Conservation (phyloP, 2,329 filamentous ascomycete species). For the Emergomyces pasteurianus region DNA sequence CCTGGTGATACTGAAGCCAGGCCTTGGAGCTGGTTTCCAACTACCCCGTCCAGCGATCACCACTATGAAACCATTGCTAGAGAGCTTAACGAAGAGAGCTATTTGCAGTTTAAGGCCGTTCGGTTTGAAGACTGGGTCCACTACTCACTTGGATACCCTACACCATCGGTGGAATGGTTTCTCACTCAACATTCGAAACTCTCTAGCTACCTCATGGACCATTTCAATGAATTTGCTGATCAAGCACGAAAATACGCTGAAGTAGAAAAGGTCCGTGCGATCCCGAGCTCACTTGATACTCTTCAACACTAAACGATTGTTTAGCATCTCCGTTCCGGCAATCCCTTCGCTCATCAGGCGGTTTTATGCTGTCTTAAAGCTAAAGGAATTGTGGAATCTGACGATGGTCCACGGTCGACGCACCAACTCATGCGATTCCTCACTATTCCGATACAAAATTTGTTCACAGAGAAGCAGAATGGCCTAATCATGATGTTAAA, state of each 20-base stretch:
- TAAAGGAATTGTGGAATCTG: background rate
- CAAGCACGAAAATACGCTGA: conserved; percentile 22
- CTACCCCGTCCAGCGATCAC: conserved; percentile 11
- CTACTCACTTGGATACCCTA: conserved; percentile 25
- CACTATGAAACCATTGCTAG: conserved; percentile 19
- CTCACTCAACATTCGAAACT: conserved; percentile 27
- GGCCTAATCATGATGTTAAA: conserved; percentile 24
- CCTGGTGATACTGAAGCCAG: conserved; percentile 12
- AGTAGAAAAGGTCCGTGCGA: conserved; percentile 24
- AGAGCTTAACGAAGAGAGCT: conserved; percentile 28
- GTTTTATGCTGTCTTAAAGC: conserved; percentile 20
- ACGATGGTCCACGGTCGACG: conserved; percentile 6
- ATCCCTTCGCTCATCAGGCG: conserved; percentile 28
- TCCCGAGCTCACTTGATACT: background rate
- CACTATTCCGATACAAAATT: conserved; percentile 25
- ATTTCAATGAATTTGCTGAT: conserved; percentile 20
- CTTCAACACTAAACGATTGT: conserved; percentile 1
- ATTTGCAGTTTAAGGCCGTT: conserved; percentile 27
- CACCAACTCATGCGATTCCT: conserved; percentile 24
- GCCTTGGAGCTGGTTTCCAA: conserved; percentile 28
- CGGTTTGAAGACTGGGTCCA: conserved; percentile 30
- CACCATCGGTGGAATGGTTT: conserved; percentile 27
- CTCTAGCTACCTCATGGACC: conserved; percentile 18
- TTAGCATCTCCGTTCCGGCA: conserved; percentile 24
- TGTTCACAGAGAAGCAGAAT: conserved; percentile 23